phyloP scores from a whole-genome alignment of 441 rosid genomes.

The Populus hybrid region DNA sequence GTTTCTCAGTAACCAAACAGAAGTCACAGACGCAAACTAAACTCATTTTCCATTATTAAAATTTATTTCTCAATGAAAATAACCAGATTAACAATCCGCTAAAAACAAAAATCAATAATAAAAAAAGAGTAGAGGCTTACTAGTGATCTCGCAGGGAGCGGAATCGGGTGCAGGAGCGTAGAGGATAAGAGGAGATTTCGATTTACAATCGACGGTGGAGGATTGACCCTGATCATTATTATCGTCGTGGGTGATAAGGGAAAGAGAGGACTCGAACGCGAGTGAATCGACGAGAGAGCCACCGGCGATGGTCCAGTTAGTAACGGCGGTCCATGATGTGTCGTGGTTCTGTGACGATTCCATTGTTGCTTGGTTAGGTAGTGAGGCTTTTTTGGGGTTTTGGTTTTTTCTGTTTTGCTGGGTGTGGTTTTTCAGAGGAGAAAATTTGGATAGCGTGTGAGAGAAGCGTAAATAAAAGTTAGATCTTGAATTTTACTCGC shows the following conservation, averaged over 20 bases:
- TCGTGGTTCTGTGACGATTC: slow-evolving; percentile 7
- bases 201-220: slow-evolving; percentile 20
- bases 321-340: slow-evolving; percentile 26
- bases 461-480: too few species aligned
- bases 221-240: slow-evolving; percentile 24
- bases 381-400: not conserved
- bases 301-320: slow-evolving; percentile 54
- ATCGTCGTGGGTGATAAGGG: slow-evolving; percentile 15
- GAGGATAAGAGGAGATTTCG: slow-evolving; percentile 48
- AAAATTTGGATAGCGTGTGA: not conserved
- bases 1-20: not conserved
- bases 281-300: slow-evolving; percentile 49
- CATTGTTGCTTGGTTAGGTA: not conserved
- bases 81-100: not conserved
- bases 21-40: not conserved
- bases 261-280: slow-evolving; percentile 59
- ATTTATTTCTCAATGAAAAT: not conserved
- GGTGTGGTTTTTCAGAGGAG: not conserved
- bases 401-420: not conserved
- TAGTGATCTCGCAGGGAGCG: slow-evolving; percentile 68
- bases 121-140: slow-evolving; percentile 26
- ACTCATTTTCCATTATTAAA: not conserved
- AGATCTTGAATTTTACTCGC: too few species aligned
- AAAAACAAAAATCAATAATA: not conserved
- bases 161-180: slow-evolving; percentile 43